Conservation (phyloP, 108 stramenopile species). For the Nitzschia sp. region DNA sequence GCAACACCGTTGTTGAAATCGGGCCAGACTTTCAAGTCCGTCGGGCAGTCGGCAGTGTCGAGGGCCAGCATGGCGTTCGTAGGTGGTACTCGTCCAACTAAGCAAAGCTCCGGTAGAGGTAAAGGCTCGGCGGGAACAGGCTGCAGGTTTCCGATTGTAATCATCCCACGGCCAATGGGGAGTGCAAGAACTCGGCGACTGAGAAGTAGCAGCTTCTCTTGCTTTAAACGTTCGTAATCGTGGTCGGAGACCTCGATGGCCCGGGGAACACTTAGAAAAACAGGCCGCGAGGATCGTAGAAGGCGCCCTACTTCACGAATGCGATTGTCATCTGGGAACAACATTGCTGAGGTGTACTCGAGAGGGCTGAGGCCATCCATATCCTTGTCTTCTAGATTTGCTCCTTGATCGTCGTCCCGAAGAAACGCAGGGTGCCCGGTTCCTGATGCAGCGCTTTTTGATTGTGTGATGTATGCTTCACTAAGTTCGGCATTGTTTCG, state of each 20-base stretch:
- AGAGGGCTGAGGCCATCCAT: conserved; percentile 78
- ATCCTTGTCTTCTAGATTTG: conserved; percentile 52
- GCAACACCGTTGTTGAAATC: conserved; percentile 99
- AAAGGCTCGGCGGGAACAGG: conserved; percentile 83
- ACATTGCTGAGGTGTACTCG: conserved; percentile 79
- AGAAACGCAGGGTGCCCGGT: background rate
- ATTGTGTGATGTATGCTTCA: background rate
- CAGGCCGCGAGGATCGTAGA: conserved; percentile 86
- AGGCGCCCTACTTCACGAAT: conserved; percentile 88
- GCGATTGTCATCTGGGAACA: conserved; percentile 89
- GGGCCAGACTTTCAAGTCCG: conserved; percentile 91
- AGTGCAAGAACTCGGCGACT: conserved; percentile 86
- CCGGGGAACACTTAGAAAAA: conserved; percentile 78
- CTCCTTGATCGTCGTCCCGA: background rate
- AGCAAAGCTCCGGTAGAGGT: conserved; percentile 84
- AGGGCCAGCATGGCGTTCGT: conserved; percentile 83
- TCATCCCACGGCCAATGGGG: conserved; percentile 94
- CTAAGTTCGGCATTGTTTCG: conserved; percentile 34
- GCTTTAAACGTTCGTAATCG: conserved; percentile 86
- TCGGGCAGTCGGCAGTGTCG: conserved; percentile 63
- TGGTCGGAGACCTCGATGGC: conserved; percentile 88
- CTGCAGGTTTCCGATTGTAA: conserved; percentile 91
- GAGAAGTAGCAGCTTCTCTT: conserved; percentile 81
- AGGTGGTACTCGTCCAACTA: conserved; percentile 92
- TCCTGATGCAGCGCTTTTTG: no score